A percentile compares a stretch with the other conserved stretches of the same genome.
phyloP scores from a whole-genome alignment of 129 eudicot species.

The Scalesia atractyloides region DNA sequence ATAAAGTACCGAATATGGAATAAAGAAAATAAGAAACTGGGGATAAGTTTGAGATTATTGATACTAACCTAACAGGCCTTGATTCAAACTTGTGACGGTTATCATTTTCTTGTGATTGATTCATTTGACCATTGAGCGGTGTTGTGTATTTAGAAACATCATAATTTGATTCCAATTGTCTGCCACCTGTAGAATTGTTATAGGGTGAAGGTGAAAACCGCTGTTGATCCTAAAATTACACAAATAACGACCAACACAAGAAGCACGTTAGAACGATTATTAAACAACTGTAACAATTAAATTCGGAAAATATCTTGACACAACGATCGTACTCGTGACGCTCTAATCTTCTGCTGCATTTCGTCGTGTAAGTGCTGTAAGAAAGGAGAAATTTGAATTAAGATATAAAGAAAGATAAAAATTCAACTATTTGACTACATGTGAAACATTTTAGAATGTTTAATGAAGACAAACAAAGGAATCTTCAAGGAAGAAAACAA shows the following conservation, averaged over 20 bases:
- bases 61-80: conserved; percentile 52
- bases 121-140: conserved; percentile 49
- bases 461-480: neutral
- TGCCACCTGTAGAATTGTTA: conserved; percentile 47
- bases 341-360: conserved; percentile 74
- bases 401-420: neutral
- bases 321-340: conserved; percentile 62
- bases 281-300: neutral
- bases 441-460: neutral
- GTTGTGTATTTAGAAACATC: conserved; percentile 44
- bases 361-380: conserved; percentile 89
- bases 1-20: neutral
- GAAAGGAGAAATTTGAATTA: conserved; percentile 5
- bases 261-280: neutral
- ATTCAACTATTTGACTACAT: neutral
- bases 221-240: conserved; percentile 47
- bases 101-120: conserved; percentile 34
- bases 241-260: neutral
- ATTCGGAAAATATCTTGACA: neutral
- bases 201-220: conserved; percentile 46
- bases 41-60: conserved; percentile 1
- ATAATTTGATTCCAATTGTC: conserved; percentile 40
- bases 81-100: conserved; percentile 28
- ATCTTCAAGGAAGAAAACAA: neutral
- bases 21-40: conserved; percentile 1